These are phyloP conservation scores for Naganishia cerealis DNA, from an alignment of 1,284 basidiomycete species.

Conservation along the genomic window DNA sequence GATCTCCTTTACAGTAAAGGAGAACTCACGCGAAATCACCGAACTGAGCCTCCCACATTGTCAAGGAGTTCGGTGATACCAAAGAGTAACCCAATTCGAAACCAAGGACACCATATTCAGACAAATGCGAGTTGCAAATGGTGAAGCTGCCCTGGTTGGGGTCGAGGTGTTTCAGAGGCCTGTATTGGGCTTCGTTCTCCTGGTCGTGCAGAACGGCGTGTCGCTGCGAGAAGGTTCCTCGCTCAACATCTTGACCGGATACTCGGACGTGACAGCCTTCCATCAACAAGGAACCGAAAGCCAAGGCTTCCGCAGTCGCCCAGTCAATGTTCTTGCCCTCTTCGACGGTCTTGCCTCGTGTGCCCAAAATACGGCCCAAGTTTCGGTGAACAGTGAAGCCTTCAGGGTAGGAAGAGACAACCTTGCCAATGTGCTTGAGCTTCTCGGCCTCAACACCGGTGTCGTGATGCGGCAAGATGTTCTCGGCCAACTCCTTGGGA, in stretches of 20 bases:
- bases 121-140: conserved; percentile 95
- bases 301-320: conserved; percentile 98
- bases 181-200: conserved; percentile 82
- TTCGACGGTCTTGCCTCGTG: conserved; percentile 83
- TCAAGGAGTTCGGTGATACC: conserved; percentile 88
- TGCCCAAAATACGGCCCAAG: conserved; percentile 85
- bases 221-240: conserved; percentile 99
- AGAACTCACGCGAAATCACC: conserved; percentile 77
- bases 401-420: conserved; percentile 79
- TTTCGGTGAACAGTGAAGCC: conserved; percentile 89
- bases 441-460: conserved; percentile 78
- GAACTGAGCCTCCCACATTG: conserved; percentile 99
- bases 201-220: conserved; percentile 98
- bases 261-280: conserved; percentile 94
- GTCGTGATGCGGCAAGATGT: conserved; percentile 80
- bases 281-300: conserved; percentile 86
- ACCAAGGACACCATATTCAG: conserved; percentile 91
- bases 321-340: conserved; percentile 94
- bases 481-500: conserved; percentile 90
- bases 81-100: conserved; percentile 99
- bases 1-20: too few relatives aligned
- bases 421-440: conserved; percentile 82
- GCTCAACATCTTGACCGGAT: conserved; percentile 97
- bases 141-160: conserved; percentile 86
- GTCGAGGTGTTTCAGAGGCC: conserved; percentile 84